A percentile compares a stretch with the other conserved stretches of the same genome.
Evolutionary conservation across 352 stramenopile genomes (phyloP).

Genomic region (Pythium rishiriense): DNA sequence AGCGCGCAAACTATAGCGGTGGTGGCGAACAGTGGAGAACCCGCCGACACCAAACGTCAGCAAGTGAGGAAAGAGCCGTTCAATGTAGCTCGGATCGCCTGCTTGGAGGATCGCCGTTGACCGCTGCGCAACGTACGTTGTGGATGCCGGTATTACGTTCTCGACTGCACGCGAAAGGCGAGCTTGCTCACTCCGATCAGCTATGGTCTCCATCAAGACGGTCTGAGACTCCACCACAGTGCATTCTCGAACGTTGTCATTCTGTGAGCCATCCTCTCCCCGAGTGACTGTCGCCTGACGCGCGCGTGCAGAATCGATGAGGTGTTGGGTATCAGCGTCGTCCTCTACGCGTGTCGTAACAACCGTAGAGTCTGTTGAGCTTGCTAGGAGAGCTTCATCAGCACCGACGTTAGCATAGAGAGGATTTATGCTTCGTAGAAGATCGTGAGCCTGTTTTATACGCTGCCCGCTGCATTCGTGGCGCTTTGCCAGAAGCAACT

Average conservation of each 20-base stretch:
- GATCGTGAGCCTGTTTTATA: not conserved
- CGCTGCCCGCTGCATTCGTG: slow-evolving; percentile 20
- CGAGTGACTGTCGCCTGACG: not conserved
- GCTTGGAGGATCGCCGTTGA: slow-evolving; percentile 19
- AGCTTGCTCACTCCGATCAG: not conserved
- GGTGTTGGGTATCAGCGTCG: not conserved
- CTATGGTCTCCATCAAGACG: not conserved
- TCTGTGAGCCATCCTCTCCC: not conserved
- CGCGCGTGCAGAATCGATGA: not conserved
- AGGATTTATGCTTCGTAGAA: not conserved
- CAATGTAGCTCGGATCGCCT: slow-evolving; percentile 19
- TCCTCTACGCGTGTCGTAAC: not conserved
- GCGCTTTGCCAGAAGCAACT: slow-evolving; percentile 11
- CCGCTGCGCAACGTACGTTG: slow-evolving; percentile 1
- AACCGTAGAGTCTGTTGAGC: not conserved
- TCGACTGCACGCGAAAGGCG: not conserved
- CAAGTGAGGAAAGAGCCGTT: slow-evolving; percentile 22
- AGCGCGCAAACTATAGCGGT: slow-evolving; percentile 20
- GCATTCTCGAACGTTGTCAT: not conserved
- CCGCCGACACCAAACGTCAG: slow-evolving; percentile 27
- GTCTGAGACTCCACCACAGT: not conserved
- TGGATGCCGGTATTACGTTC: not conserved
- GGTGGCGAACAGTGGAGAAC: not conserved
- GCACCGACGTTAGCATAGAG: not conserved
- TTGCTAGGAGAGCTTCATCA: not conserved